phyloP scores from a whole-genome alignment of 352 stramenopile species.

The Pythium monospermum region DNA sequence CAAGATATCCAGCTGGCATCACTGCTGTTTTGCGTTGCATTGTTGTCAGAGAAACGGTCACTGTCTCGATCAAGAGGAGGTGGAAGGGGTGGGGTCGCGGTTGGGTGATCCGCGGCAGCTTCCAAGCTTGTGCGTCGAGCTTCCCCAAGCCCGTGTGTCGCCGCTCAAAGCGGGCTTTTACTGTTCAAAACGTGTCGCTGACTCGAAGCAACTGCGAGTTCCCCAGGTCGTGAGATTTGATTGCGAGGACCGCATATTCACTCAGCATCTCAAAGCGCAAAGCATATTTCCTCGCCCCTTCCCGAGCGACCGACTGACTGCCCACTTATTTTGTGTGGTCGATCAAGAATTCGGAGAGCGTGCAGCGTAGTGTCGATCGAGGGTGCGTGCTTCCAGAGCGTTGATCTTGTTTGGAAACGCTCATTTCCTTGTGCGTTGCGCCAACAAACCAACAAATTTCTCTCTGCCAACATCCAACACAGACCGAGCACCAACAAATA shows the following conservation, averaged over 20 bases:
- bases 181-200: neutral
- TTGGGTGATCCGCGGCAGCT: conserved; percentile 6
- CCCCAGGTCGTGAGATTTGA: too few species aligned
- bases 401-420: too few species aligned
- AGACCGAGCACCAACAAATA: neutral
- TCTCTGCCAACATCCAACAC: neutral
- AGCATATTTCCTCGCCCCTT: neutral
- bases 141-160: neutral
- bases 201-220: neutral
- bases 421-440: neutral
- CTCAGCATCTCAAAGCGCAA: neutral
- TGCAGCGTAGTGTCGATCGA: too few species aligned
- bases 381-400: too few species aligned
- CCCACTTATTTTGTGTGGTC: too few species aligned
- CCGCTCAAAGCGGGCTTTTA: neutral
- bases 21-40: neutral
- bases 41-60: neutral
- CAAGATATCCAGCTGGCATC: neutral
- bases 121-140: conserved; percentile 19
- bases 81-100: neutral
- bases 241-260: neutral
- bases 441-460: neutral
- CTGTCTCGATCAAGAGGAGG: neutral
- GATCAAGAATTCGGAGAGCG: too few species aligned
- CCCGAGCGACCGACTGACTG: neutral